phyloP scores from a whole-genome alignment of 129 eudicot genomes.

The Scalesia atractyloides region DNA sequence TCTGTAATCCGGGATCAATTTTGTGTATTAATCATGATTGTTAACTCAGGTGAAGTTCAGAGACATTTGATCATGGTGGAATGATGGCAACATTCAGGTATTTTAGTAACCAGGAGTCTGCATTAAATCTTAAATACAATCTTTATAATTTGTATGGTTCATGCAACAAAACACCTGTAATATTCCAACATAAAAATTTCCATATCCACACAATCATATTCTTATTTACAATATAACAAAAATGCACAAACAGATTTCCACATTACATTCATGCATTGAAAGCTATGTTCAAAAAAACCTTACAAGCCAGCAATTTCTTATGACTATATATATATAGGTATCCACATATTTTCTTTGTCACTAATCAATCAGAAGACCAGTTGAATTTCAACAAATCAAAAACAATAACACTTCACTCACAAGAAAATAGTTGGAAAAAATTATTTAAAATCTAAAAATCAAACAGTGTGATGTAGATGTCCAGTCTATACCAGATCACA shows the following conservation, averaged over 20 bases:
- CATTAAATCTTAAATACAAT: neutral
- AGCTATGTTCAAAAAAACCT: constrained; percentile 22
- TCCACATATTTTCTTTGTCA: constrained; percentile 33
- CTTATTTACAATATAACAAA: constrained; percentile 9
- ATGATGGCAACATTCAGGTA: neutral
- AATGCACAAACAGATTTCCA: constrained; percentile 19
- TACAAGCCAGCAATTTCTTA: constrained; percentile 33
- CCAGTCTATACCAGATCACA: constrained; percentile 16
- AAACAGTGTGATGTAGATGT: constrained; percentile 30
- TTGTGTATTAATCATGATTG: neutral
- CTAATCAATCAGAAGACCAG: constrained; percentile 24
- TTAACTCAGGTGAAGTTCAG: constrained; percentile 13
- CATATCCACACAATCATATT: constrained; percentile 16
- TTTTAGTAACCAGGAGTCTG: neutral
- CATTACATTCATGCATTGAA: constrained; percentile 21
- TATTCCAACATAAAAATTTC: neutral
- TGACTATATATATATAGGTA: constrained; percentile 10
- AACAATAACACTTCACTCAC: constrained; percentile 16
- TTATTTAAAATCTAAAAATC: constrained; percentile 17
- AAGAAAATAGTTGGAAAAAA: constrained; percentile 18
- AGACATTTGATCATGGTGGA: neutral
- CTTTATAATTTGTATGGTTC: neutral
- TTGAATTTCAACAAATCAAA: constrained; percentile 31
- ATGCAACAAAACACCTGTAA: neutral
- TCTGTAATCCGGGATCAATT: constrained; percentile 4